Evolutionary conservation across 345 rosid genomes (phyloP).

Genomic region (Ricinus communis): DNA sequence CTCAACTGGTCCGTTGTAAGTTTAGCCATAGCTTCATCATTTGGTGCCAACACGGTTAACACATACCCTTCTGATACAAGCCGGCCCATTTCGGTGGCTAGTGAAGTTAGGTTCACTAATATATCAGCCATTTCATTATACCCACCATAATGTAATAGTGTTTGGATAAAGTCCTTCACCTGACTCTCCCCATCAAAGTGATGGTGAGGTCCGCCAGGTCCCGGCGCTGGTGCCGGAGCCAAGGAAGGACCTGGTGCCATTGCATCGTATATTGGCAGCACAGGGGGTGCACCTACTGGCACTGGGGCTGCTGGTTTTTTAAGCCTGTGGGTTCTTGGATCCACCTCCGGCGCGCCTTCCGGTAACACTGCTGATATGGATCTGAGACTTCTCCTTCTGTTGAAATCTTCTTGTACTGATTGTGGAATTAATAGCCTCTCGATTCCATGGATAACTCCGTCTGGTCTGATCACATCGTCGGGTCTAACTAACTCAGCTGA

Average conservation of each 20-base stretch:
- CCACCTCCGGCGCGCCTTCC: constrained; percentile 72
- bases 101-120: constrained; percentile 82
- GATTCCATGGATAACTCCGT: constrained; percentile 78
- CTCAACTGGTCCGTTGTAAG: constrained; percentile 87
- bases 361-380: constrained; percentile 72
- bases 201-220: constrained; percentile 83
- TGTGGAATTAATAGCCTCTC: constrained; percentile 59
- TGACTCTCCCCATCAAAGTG: constrained; percentile 91
- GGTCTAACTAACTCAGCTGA: constrained; percentile 49
- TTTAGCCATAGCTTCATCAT: constrained; percentile 98
- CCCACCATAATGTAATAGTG: constrained; percentile 88
- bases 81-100: constrained; percentile 96
- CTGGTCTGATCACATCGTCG: constrained; percentile 63
- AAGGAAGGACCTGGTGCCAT: constrained; percentile 95
- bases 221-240: constrained; percentile 97
- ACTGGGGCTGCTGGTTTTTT: constrained; percentile 59
- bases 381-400: constrained; percentile 57
- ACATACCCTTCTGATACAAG: constrained; percentile 93
- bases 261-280: constrained; percentile 76
- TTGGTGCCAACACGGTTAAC: constrained; percentile 91
- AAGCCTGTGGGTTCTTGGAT: constrained; percentile 67
- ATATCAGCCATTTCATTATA: constrained; percentile 99
- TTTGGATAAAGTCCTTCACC: constrained; percentile 91
- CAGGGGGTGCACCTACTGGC: constrained; percentile 75
- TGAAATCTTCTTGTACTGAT: constrained; percentile 73